A percentile compares a stretch with the other conserved stretches of the same genome.
phyloP scores from a whole-genome alignment of 2,329 filamentous ascomycete species.

The Zymoseptoria brevis region DNA sequence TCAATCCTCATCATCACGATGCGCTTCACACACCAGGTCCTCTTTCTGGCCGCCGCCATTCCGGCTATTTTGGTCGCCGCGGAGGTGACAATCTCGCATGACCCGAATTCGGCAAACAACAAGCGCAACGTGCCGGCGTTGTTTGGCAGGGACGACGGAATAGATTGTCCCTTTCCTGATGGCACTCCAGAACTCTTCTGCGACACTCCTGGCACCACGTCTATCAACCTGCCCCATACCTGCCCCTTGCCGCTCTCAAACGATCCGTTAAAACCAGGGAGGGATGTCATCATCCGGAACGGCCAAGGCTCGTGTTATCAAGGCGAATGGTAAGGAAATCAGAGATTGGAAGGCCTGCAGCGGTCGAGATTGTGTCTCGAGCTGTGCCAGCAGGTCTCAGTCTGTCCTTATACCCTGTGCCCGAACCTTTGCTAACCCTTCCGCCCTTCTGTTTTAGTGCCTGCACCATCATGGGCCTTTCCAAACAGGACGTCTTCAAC shows the following conservation, averaged over 20 bases:
- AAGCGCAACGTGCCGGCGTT: not conserved
- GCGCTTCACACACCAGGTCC: not conserved
- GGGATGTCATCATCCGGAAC: not conserved
- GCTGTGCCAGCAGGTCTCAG: too few relatives aligned
- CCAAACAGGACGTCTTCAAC: not conserved
- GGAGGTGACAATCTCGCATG: not conserved
- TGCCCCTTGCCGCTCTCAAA: not conserved
- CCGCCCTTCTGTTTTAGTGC: too few relatives aligned
- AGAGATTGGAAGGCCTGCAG: too few relatives aligned
- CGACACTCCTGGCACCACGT: not conserved
- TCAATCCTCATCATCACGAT: not conserved
- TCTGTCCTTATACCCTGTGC: too few relatives aligned
- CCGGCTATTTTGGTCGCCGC: not conserved
- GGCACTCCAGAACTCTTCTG: not conserved
- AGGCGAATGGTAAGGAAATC: not conserved
- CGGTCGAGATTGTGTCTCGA: too few relatives aligned
- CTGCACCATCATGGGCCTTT: not conserved
- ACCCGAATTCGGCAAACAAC: not conserved
- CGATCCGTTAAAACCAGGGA: not conserved
- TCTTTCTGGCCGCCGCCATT: not conserved
- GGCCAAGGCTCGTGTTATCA: not conserved
- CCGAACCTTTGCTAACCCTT: too few relatives aligned
- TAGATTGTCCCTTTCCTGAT: not conserved
- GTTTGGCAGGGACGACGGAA: not conserved
- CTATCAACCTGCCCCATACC: not conserved